Evolutionary conservation across 2,329 filamentous ascomycete species (phyloP), one percentile per base, ranked within the genome.

Genomic region (Cladobotryum mycophilum): DNA sequence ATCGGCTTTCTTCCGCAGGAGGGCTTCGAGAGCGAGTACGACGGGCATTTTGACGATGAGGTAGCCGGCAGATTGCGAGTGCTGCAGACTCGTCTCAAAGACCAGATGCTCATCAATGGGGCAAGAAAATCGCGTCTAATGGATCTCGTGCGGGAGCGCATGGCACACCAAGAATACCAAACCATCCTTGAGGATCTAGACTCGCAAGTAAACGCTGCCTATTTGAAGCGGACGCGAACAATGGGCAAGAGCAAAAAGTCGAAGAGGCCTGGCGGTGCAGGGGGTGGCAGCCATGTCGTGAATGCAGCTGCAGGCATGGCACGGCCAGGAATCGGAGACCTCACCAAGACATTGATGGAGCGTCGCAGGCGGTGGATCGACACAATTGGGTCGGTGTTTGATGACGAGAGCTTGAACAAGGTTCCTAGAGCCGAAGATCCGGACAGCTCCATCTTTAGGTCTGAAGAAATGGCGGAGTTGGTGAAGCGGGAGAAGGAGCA

Each of bases 171-270:
- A 65, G 93, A 99, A 67, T 99, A 96, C 73, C 87, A 86, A 67
- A 96, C 90, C 50, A 99, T 99, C 60, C 85, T 95, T 46, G 93
- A 99, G 65, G 93, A 99, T 66, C 83, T 99, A 18, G 93, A 99
- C 73, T 84, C 85, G 40, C 93, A 97, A 66, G 90, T 97, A 40
- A 91, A 97, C 64, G 86, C 89, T 47, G 92, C 93, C 3, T 99
- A 97, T 64, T 83, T 95, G 41, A 99, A 99, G 73, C 87, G 93
- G 20, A 97, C 92, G 25, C 84, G 93, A 43, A 96, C 89, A 1
- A 86, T 97, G 71, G 89, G 91, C 66, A 95, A 97, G 73, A 89
- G 84, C 68, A 95, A 95, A 69, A 96, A 95, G 72, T 85, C 90
- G 51, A 92, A 95, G 65, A 76, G 85, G 4, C 84, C 83, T 2